Percentiles rank a stretch among this genome's conserved stretches.
Conservation (phyloP, 495 filamentous ascomycete species). For the Mytilinidion resinicola region DNA sequence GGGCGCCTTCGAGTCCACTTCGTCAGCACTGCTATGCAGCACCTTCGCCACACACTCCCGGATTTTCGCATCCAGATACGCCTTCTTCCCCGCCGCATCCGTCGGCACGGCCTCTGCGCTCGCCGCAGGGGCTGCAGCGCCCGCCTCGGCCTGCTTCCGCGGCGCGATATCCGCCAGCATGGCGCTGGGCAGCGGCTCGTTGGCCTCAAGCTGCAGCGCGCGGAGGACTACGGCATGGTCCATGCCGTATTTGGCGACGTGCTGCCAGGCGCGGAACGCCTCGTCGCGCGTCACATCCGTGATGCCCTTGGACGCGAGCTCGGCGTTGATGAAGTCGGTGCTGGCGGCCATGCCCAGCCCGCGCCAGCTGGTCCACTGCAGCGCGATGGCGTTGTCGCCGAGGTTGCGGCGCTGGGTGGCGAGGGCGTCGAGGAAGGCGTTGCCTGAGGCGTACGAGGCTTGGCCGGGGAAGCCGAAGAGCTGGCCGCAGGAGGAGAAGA, state of each 20-base stretch:
- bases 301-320: constrained; percentile 42
- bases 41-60: constrained; percentile 27
- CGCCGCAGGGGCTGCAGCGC: neutral
- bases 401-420: constrained; percentile 29
- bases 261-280: constrained; percentile 42
- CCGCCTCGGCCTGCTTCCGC: constrained; percentile 12
- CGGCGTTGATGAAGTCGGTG: constrained; percentile 40
- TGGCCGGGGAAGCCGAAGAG: constrained; percentile 38
- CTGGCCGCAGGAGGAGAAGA: constrained; percentile 40
- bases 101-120: constrained; percentile 10
- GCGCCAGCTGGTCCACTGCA: constrained; percentile 45
- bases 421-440: constrained; percentile 39
- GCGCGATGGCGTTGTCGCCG: constrained; percentile 39
- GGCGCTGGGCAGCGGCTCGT: constrained; percentile 27
- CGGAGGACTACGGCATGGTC: constrained; percentile 39
- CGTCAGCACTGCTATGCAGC: constrained; percentile 30
- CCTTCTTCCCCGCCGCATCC: constrained; percentile 26
- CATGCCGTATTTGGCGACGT: constrained; percentile 34
- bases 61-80: constrained; percentile 30
- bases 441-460: constrained; percentile 34
- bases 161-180: constrained; percentile 36
- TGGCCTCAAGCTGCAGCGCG: constrained; percentile 22
- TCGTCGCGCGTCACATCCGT: constrained; percentile 40
- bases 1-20: constrained; percentile 36
- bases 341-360: constrained; percentile 40